Base-by-base conservation (phyloP, 164 flowering plant genomes). In the Cinnamomum chago region DNA sequence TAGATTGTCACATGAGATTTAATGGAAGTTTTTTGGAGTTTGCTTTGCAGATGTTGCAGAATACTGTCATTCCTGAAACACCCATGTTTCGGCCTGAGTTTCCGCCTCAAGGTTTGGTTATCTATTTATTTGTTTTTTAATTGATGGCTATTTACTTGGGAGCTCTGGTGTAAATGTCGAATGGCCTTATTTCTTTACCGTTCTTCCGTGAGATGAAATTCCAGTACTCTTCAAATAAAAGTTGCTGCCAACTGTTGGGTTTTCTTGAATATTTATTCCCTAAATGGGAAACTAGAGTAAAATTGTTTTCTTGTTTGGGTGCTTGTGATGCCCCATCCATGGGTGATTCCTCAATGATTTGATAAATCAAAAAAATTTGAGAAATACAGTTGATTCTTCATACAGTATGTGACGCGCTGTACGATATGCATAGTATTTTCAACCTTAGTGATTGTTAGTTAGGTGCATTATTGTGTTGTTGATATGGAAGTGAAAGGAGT, bases 1-100 rank as follows among this genome's bases (percentile, higher is more conserved):
- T 27, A 58, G 23, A 73, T 70, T 69, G 47, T 35, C 10, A 5
- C 58, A 23, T 62, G 28, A 40, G 24, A 51, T 25, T 79, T 62
- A 58, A 25, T 18, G 2, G 14, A 15, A 15, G 55, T 50, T 25
- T 73, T 2, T 50, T 73, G 35, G 47, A 7, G 47, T 78, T 2
- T 75, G 0, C 40, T 82, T 78, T 20, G 72, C 89, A 95, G 97
- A 62, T 88, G 80, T 74, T 95, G 87, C 86, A 76, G 81, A 81
- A 86, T 66, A 90, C 98, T 77, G 85, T 83, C 73, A 90, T 93
- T 78, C 98, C 99, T 20, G 99, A 95, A 79, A 62, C 68, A 5
- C 99, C 99, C 30, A 93, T 95, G 99, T 95, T 83, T 70, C 86
- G 79, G 70, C 99, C 99, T 17, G 97, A 90, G 83, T 95, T 77